Evolutionary conservation across 2,329 filamentous ascomycete genomes (phyloP), one percentile per base, ranked within the genome.

Genomic region (Karstenula rhodostoma): DNA sequence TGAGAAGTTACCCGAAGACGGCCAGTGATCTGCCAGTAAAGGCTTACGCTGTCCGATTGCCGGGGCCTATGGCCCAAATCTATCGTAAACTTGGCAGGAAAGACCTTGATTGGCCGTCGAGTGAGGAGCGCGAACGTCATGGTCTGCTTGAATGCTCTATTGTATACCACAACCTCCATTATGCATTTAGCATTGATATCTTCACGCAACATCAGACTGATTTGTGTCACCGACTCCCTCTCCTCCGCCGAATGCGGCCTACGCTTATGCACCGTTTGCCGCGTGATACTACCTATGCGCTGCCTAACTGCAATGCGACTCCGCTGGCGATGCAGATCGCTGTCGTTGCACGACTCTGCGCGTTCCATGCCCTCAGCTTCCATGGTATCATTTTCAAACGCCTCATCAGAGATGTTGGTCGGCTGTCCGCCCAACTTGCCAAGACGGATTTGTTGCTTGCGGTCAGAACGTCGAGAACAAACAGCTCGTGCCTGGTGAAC

Each of bases 361-460:
- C 29, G 22, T 44, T 29, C 33, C 22, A 27, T 15, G 9, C 35
- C 57, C 46, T 68, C 65, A n/a, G 50, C 52, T 23, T 42, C 44
- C 64, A 44, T 55, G 12, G 46, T 42, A 27, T 37, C 61, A 43
- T 63, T 64, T 22, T 73, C 72, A 47, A 77, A 77, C 1, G 78
- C 76, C 60, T 57, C 27, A 40, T 50, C 46, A 19, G 23, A 19
- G 33, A 71, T 67, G 17, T 64, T 64, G 9, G 62, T 52, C 12
- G 83, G 82, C 32, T 78, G 78, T 3, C 83, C 82, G 17, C 84
- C 84, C 56, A 86, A 75, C 82, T 84, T 7, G 79, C 81, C n/a
- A 86, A 66, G 10, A 86, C 84, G 8, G 81, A 78, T n/a, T 81
- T 77, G 27, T 82, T 82, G 47, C 83, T 79, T 4, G 83, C 84